Evolutionary conservation across 73 alveolate genomes (phyloP).

Genomic region (Stentor coeruleus): DNA sequence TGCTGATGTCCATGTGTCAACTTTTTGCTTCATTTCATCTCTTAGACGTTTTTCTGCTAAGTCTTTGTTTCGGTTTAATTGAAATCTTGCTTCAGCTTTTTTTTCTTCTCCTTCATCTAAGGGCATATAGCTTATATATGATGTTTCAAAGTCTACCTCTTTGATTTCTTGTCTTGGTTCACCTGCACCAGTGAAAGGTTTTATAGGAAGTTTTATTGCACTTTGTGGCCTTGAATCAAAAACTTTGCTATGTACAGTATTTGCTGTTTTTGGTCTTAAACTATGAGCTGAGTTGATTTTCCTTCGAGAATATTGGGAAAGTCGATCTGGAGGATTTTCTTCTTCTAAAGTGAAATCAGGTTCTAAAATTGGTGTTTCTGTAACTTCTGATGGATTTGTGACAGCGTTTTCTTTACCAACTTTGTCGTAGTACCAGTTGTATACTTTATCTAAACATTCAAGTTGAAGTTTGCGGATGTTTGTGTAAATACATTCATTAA

Average conservation of each 20-base stretch:
- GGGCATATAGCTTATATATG: conserved; percentile 23
- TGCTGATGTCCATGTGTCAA: neutral
- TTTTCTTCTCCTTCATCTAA: conserved; percentile 18
- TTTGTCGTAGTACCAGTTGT: conserved; percentile 13
- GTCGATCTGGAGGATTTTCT: neutral
- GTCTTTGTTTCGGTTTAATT: neutral
- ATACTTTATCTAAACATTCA: neutral
- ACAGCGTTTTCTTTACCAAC: conserved; percentile 19
- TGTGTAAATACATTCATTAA: conserved; percentile 5
- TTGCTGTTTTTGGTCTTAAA: conserved; percentile 8
- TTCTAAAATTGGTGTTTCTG: neutral
- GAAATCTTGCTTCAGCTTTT: neutral
- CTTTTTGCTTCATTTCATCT: conserved; percentile 25
- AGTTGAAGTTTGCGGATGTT: conserved; percentile 1
- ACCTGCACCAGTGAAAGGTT: conserved; percentile 25
- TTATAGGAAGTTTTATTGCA: neutral
- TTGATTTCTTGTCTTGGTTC: neutral
- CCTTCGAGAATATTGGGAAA: neutral
- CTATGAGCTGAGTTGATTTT: neutral
- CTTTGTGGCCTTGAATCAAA: conserved; percentile 1
- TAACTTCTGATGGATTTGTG: neutral
- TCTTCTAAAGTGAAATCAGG: neutral
- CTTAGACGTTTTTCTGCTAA: conserved; percentile 17
- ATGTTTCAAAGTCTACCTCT: neutral
- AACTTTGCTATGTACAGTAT: neutral